phyloP scores from a whole-genome alignment of 805 yeast genomes.

The Schizosaccharomyces osmophilus region DNA sequence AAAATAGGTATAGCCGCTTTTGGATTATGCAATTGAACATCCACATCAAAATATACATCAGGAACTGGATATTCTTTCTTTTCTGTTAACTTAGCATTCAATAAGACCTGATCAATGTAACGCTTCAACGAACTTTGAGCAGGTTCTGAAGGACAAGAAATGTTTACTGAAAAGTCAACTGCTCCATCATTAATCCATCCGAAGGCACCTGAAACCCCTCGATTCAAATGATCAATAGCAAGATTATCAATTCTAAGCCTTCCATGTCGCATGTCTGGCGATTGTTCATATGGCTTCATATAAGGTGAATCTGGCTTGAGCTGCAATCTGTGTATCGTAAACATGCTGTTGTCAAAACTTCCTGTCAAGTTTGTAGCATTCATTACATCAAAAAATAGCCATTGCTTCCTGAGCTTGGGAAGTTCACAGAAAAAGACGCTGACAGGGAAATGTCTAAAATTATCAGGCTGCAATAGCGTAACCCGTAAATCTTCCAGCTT shows the following conservation, averaged over 20 bases:
- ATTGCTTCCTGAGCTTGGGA: slow-evolving; percentile 61
- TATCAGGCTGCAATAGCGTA: slow-evolving; percentile 57
- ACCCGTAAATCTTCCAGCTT: slow-evolving; percentile 66
- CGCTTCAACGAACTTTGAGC: slow-evolving; percentile 15
- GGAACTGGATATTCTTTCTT: slow-evolving; percentile 7
- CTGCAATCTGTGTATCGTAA: slow-evolving; percentile 69
- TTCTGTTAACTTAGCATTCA: not conserved
- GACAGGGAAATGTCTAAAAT: slow-evolving; percentile 61
- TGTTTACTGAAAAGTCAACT: slow-evolving; percentile 83
- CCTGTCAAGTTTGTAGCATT: slow-evolving; percentile 75
- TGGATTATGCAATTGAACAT: slow-evolving; percentile 59
- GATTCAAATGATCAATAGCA: slow-evolving; percentile 67
- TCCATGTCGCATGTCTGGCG: slow-evolving; percentile 24
- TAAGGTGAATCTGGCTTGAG: slow-evolving; percentile 6
- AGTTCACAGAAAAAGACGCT: slow-evolving; percentile 72
- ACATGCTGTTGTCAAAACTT: slow-evolving; percentile 73
- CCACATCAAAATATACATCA: slow-evolving; percentile 50
- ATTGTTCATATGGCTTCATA: not conserved
- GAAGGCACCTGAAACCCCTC: slow-evolving; percentile 80
- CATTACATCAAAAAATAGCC: slow-evolving; percentile 73
- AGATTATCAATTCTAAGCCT: slow-evolving; percentile 68
- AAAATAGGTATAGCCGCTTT: slow-evolving; percentile 75
- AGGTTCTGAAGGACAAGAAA: slow-evolving; percentile 48
- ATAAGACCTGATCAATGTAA: not conserved
- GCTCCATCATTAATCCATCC: slow-evolving; percentile 90